These are phyloP conservation scores for Penicillium flavigenum DNA, from an alignment of 495 filamentous ascomycete genomes.

Conservation along the genomic window DNA sequence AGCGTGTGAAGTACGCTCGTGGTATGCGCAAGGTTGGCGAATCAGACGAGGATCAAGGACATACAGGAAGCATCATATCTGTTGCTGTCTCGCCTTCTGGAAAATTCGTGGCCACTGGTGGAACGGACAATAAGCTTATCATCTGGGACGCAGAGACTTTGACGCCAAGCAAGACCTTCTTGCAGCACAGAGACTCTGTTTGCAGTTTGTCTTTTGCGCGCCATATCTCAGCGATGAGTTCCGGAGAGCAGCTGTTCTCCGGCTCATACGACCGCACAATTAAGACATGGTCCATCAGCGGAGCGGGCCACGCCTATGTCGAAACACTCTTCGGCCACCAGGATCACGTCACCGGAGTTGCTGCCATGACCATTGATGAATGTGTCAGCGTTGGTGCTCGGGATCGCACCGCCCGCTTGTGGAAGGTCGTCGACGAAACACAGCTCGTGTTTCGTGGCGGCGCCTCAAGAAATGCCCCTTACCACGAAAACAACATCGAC, in stretches of 20 bases:
- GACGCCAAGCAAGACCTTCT: slow-evolving; percentile 75
- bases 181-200: slow-evolving; percentile 87
- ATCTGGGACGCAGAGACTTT: slow-evolving; percentile 81
- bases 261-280: slow-evolving; percentile 85
- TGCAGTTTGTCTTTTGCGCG: slow-evolving; percentile 80
- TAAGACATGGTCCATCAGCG: slow-evolving; percentile 76
- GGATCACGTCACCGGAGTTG: slow-evolving; percentile 79
- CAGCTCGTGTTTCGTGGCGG: slow-evolving; percentile 94
- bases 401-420: slow-evolving; percentile 89
- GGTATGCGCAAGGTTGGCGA: slow-evolving; percentile 63
- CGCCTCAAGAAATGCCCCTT: slow-evolving; percentile 50
- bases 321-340: slow-evolving; percentile 97
- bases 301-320: slow-evolving; percentile 67
- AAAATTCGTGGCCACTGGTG: slow-evolving; percentile 87
- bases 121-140: slow-evolving; percentile 74
- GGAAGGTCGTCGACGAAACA: slow-evolving; percentile 95
- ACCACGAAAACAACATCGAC: slow-evolving; percentile 85
- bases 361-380: slow-evolving; percentile 78
- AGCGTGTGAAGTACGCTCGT: slow-evolving; percentile 61
- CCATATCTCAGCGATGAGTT: slow-evolving; percentile 61
- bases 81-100: slow-evolving; percentile 87
- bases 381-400: slow-evolving; percentile 87
- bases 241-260: slow-evolving; percentile 81
- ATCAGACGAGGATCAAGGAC: slow-evolving; percentile 67
- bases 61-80: slow-evolving; percentile 71